Evolutionary conservation across 1,284 basidiomycete genomes (phyloP).

Genomic region (Ceratobasidium sp.): DNA sequence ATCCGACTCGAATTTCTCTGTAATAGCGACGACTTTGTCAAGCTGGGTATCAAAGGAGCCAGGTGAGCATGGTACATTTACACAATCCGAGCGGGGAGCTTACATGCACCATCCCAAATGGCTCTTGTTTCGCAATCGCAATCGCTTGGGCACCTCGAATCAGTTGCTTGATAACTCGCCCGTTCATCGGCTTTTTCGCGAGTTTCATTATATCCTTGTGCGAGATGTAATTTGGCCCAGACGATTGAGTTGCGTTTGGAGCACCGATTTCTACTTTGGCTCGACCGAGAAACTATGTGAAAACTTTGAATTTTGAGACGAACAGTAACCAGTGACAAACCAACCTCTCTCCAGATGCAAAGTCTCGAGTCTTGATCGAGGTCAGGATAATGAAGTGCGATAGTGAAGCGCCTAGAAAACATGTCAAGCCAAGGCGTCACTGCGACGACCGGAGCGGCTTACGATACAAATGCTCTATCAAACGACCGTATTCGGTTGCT

Average conservation of each 20-base stretch:
- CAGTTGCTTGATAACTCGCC: constrained; percentile 23
- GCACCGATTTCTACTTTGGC: constrained; percentile 10
- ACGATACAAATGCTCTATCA: constrained; percentile 28
- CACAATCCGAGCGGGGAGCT: not conserved
- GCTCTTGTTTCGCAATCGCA: constrained; percentile 23
- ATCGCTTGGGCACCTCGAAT: constrained; percentile 29
- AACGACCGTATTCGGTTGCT: constrained; percentile 18
- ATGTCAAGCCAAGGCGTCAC: not conserved
- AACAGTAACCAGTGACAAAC: not conserved
- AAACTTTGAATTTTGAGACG: too few relatives aligned
- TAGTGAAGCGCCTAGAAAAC: constrained; percentile 12
- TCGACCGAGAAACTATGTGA: not conserved
- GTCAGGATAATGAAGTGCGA: constrained; percentile 21
- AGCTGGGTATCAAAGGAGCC: not conserved
- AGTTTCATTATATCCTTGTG: constrained; percentile 17
- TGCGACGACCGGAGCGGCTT: not conserved
- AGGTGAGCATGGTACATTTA: not conserved
- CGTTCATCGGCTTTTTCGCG: constrained; percentile 20
- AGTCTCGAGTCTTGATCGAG: constrained; percentile 15
- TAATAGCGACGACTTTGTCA: constrained; percentile 8
- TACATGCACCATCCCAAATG: constrained; percentile 15
- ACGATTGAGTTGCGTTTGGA: not conserved
- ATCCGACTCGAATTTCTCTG: constrained; percentile 31
- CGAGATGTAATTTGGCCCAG: constrained; percentile 23
- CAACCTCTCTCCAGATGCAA: constrained; percentile 21